Conservation (phyloP, 768 basidiomycete genomes). For the Leucocoprinus leucothites region DNA sequence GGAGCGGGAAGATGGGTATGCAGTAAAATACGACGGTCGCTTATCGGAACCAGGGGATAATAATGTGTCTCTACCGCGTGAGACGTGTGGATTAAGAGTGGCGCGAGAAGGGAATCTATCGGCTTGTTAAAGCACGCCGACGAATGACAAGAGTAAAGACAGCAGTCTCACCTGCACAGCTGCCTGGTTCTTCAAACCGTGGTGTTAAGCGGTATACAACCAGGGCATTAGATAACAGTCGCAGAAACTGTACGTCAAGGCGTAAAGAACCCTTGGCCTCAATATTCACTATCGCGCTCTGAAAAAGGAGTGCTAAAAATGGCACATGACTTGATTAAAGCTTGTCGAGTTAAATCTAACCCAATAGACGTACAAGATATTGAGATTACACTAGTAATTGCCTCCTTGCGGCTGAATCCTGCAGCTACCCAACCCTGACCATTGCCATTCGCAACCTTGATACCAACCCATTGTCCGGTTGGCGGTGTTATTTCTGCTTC, state of each 20-base stretch:
- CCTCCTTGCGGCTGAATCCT: slow-evolving; percentile 38
- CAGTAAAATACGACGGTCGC: slow-evolving; percentile 43
- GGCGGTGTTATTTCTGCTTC: slow-evolving; percentile 33
- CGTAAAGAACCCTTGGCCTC: slow-evolving; percentile 31
- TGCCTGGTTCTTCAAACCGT: slow-evolving; percentile 15
- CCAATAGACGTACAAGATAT: slow-evolving; percentile 42
- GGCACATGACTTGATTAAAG: slow-evolving; percentile 12
- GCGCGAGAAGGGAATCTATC: slow-evolving; percentile 53
- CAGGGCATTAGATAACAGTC: slow-evolving; percentile 55
- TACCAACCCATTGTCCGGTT: slow-evolving; percentile 42
- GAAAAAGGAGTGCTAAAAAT: slow-evolving; percentile 38
- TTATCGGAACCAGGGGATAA: slow-evolving; percentile 43
- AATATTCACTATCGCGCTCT: slow-evolving; percentile 30
- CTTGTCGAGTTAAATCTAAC: slow-evolving; percentile 1
- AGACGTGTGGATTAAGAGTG: slow-evolving; percentile 65
- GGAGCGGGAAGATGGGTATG: slow-evolving; percentile 72
- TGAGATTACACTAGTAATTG: slow-evolving; percentile 28
- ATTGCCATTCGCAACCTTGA: slow-evolving; percentile 47
- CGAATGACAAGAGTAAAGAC: not conserved
- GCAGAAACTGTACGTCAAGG: slow-evolving; percentile 48
- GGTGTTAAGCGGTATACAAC: slow-evolving; percentile 60
- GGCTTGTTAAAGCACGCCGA: slow-evolving; percentile 10
- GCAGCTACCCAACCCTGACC: slow-evolving; percentile 63
- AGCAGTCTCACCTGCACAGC: slow-evolving; percentile 29
- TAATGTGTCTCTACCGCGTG: slow-evolving; percentile 65